A percentile compares a stretch with the other conserved stretches of the same genome.
Evolutionary conservation across 331 rosid species (phyloP).

Genomic region (Phaseolus coccineus): DNA sequence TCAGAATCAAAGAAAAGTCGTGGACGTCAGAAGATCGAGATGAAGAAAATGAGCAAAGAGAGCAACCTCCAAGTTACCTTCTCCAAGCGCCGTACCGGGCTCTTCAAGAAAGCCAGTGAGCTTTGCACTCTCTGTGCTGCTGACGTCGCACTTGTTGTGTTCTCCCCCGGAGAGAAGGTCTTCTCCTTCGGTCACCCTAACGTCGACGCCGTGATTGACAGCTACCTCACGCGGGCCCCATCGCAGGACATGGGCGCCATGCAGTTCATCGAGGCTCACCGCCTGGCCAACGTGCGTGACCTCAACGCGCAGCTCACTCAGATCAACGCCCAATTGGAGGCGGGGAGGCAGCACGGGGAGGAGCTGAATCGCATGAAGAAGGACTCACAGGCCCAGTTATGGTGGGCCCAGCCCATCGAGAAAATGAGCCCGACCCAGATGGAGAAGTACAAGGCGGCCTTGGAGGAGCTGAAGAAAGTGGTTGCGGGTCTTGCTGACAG

Average conservation of each 20-base stretch:
- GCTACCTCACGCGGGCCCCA: slow-evolving; percentile 31
- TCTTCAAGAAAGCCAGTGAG: slow-evolving; percentile 58
- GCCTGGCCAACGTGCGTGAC: slow-evolving; percentile 36
- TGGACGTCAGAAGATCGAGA: slow-evolving; percentile 52
- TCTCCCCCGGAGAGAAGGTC: slow-evolving; percentile 52
- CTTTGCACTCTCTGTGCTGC: slow-evolving; percentile 50
- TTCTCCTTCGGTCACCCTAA: slow-evolving; percentile 55
- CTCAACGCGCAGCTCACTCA: slow-evolving; percentile 40
- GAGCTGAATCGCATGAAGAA: background rate
- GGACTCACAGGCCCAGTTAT: background rate
- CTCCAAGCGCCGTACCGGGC: slow-evolving; percentile 50
- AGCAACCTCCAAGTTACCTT: slow-evolving; percentile 55
- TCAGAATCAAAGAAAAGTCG: background rate
- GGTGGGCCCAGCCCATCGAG: slow-evolving; percentile 35
- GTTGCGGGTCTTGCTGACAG: background rate
- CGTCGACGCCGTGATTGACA: slow-evolving; percentile 40
- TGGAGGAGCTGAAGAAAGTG: slow-evolving; percentile 25
- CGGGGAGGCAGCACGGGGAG: background rate
- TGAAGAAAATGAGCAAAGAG: slow-evolving; percentile 50
- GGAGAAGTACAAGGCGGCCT: background rate
- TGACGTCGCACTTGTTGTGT: slow-evolving; percentile 47
- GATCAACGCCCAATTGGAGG: slow-evolving; percentile 1
- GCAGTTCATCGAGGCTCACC: slow-evolving; percentile 48
- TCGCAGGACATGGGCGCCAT: background rate
- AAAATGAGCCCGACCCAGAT: slow-evolving; percentile 4